phyloP scores from a whole-genome alignment of 441 rosid species.

The Bruguiera hainesii region DNA sequence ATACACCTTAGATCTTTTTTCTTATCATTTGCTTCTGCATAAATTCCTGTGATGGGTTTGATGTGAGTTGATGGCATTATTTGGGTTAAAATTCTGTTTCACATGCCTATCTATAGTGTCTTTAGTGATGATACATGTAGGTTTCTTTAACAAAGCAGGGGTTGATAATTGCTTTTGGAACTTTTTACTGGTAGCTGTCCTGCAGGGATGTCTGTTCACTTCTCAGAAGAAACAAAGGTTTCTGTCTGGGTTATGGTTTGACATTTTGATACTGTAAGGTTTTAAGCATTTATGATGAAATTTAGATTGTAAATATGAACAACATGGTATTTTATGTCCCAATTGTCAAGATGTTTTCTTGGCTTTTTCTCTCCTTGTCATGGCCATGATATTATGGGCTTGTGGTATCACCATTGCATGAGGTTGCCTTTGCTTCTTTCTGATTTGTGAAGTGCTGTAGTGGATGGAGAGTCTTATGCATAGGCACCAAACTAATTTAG shows the following conservation, averaged over 20 bases:
- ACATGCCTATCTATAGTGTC: neutral
- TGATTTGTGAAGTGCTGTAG: neutral
- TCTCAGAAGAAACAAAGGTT: no score
- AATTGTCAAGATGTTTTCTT: no score
- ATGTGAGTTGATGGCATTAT: neutral
- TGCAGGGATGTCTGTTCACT: neutral
- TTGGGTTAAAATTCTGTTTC: neutral
- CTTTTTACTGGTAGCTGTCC: neutral
- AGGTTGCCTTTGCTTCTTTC: no score
- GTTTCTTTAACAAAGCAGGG: neutral
- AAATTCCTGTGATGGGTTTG: neutral
- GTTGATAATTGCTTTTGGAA: neutral
- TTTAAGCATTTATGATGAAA: no score
- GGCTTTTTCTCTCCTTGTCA: no score
- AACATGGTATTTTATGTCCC: no score
- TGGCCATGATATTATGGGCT: no score
- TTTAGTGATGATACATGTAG: no score
- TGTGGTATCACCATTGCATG: no score
- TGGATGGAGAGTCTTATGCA: neutral
- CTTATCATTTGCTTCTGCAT: neutral
- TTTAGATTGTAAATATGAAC: no score
- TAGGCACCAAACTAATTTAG: neutral
- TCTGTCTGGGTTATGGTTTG: no score
- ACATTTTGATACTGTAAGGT: no score
- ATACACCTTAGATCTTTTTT: neutral